Percentiles rank a stretch among this genome's conserved stretches.
phyloP scores from a whole-genome alignment of 805 yeast genomes.

The Brettanomyces custersianus region DNA sequence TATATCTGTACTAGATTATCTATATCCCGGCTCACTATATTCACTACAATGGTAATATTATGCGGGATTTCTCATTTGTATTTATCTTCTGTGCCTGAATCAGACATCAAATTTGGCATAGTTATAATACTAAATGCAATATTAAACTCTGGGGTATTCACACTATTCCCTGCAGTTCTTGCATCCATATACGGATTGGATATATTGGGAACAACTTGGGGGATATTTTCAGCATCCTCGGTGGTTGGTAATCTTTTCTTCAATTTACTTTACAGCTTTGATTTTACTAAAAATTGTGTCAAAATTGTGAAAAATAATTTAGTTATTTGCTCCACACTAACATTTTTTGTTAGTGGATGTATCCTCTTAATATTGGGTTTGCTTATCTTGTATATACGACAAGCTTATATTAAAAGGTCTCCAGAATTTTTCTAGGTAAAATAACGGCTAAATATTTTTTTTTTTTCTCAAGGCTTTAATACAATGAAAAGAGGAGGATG shows the following conservation, averaged over 20 bases:
- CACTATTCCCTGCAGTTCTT: constrained; percentile 77
- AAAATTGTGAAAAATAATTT: constrained; percentile 4
- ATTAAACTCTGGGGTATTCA: constrained; percentile 69
- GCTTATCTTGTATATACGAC: constrained; percentile 14
- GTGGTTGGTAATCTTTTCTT: constrained; percentile 21
- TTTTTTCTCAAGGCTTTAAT: too few relatives aligned
- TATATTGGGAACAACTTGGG: constrained; percentile 88
- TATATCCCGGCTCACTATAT: constrained; percentile 22
- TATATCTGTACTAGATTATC: constrained; percentile 27
- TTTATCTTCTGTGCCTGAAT: constrained; percentile 19
- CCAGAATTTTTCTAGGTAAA: constrained; percentile 18
- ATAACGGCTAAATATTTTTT: too few relatives aligned
- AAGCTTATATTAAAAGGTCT: constrained; percentile 18
- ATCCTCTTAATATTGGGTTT: constrained; percentile 16
- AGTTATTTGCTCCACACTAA: constrained; percentile 26
- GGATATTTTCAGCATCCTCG: constrained; percentile 80
- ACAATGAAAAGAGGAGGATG: too few relatives aligned
- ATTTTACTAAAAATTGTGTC: constrained; percentile 40
- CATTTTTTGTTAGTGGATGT: constrained; percentile 23
- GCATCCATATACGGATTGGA: constrained; percentile 84
- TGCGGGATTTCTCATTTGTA: constrained; percentile 23
- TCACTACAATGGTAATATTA: constrained; percentile 15
- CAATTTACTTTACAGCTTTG: constrained; percentile 68
- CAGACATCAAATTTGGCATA: constrained; percentile 12
- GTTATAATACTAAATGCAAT: constrained; percentile 21